A percentile compares a stretch with the other conserved stretches of the same genome.
Conservation (phyloP, 164 flowering plant species). For the Stephania cephalantha region DNA sequence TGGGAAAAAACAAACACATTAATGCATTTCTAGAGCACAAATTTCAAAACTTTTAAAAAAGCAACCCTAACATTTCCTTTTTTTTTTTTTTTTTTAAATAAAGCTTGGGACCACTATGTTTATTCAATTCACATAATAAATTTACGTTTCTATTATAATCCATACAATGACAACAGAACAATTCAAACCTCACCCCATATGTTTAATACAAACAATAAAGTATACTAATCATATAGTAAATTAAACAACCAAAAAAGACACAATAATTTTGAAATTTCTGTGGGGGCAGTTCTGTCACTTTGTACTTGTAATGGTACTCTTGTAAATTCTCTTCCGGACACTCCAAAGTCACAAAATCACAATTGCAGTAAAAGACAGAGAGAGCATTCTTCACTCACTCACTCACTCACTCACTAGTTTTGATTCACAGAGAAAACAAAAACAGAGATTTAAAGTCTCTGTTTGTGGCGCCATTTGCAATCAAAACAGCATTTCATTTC, state of each 20-base stretch:
- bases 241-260: neutral
- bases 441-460: slow-evolving; percentile 20
- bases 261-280: neutral
- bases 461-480: slow-evolving; percentile 52
- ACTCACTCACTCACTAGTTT: neutral
- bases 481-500: slow-evolving; percentile 8
- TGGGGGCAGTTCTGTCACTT: slow-evolving; percentile 8
- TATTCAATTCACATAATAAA: neutral
- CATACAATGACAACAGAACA: neutral
- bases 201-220: too few relatives aligned
- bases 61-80: neutral
- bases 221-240: neutral
- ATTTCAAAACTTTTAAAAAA: slow-evolving; percentile 1
- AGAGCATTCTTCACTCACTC: neutral
- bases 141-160: neutral
- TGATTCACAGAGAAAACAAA: neutral
- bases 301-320: neutral
- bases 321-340: neutral
- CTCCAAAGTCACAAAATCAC: neutral
- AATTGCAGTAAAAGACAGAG: neutral
- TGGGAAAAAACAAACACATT: neutral
- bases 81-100: neutral
- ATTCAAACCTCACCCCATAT: neutral
- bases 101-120: neutral
- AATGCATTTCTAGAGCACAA: neutral